Base-by-base conservation (phyloP, 1,284 basidiomycete genomes). In the Trichosporon asahii region DNA sequence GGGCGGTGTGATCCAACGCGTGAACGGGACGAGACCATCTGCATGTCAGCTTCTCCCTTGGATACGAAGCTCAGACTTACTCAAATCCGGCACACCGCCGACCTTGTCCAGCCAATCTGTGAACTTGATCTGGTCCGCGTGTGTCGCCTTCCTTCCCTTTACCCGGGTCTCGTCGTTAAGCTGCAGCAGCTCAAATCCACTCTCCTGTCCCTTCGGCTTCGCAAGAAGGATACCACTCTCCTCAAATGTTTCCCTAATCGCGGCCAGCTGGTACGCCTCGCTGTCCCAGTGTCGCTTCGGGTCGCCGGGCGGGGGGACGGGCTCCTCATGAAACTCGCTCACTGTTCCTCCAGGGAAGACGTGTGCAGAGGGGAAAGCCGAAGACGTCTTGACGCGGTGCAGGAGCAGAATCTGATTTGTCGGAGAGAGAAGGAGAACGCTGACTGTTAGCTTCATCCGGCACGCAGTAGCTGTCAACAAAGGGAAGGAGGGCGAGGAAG, bases 211-310 rank as follows among this genome's bases (percentile, higher is more conserved):
- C 29, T 40, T 61, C 40, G 11, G 7, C 31, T 53, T 68, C 9
- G 72, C 69, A 1, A 73, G 69, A 1, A 73, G 68, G 14, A 73
- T 69, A 14, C 72, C 72, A 57, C 72, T 73, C 49, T 73, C 72
- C 69, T 73, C 72, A 31, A 73, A 73, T 23, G 72, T 70, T 64
- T 73, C 72, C 9, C 72, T 69, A n/a, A 73, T 60, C 21, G 72
- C 72, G 2, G 67, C 69, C 0, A 70, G 55, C 21, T 68, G 66
- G 21, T 73, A 73, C 33, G 61, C 66, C 18, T 37, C 23, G 40
- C 72, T 66, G 37, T 73, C 68, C 57, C 53, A 12, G 57, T 73
- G 72, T 23, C 72, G 40, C 6, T 31, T 57, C 3, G 67, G 44
- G 14, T 40, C 53, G 18, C 53, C 65, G 14, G 63, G 40, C 11